These are phyloP conservation scores for Edaphochlamys debaryana DNA, from an alignment of 139 green algal species.

Conservation along the genomic window DNA sequence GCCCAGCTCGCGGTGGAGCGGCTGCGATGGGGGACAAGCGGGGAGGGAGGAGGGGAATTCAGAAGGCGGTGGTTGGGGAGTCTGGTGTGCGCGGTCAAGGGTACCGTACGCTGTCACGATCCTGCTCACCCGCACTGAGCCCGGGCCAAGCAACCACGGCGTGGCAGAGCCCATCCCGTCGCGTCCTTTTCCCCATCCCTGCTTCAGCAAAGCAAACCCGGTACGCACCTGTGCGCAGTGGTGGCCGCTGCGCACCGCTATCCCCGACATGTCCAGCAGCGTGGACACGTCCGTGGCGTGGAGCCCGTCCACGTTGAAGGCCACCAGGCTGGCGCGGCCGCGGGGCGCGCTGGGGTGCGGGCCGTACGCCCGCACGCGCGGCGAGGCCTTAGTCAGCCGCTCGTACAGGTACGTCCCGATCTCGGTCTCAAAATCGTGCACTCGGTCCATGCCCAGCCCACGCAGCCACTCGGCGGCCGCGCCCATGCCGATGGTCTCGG, in stretches of 20 bases:
- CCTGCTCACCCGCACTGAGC: too few species aligned
- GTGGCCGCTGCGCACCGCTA: conserved; percentile 95
- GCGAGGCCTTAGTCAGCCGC: background rate
- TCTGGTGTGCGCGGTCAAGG: too few species aligned
- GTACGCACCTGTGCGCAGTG: conserved; percentile 99
- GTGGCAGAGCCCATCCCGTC: too few species aligned
- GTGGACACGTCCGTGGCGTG: conserved; percentile 97
- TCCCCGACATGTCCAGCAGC: conserved; percentile 86
- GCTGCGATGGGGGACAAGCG: too few species aligned
- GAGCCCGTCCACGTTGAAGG: conserved; percentile 97
- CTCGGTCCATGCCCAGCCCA: conserved; percentile 76
- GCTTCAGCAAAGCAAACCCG: too few species aligned
- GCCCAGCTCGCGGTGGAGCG: conserved; percentile 89
- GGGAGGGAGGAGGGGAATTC: too few species aligned
- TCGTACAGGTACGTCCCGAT: conserved; percentile 31
- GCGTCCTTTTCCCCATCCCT: too few species aligned
- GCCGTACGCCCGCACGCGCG: conserved; percentile 79
- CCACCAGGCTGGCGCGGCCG: conserved; percentile 78
- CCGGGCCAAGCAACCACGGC: too few species aligned
- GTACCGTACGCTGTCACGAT: too few species aligned
- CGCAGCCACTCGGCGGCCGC: conserved; percentile 76
- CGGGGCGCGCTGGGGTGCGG: conserved; percentile 62
- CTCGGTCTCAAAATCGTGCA: conserved; percentile 78
- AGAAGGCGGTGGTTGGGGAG: too few species aligned
- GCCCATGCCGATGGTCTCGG: conserved; percentile 79